Conservation (phyloP, 495 filamentous ascomycete species). For the Penicillium bialowiezense region DNA sequence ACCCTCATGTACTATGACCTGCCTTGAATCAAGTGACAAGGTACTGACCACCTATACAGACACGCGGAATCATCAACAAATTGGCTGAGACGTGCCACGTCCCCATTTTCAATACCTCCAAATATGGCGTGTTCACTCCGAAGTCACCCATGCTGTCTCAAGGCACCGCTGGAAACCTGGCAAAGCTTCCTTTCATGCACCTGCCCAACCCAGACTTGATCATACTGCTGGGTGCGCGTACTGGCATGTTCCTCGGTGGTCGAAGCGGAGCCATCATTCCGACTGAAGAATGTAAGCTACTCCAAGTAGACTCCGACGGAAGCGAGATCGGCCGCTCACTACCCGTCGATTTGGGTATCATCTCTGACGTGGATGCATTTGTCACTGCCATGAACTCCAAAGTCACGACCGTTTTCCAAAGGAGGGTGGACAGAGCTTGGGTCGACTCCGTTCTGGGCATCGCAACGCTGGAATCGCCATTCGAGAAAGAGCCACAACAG, state of each 20-base stretch:
- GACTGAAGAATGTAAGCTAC: conserved; percentile 16
- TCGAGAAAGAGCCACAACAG: conserved; percentile 17
- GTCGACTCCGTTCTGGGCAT: conserved; percentile 12
- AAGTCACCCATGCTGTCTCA: conserved; percentile 11
- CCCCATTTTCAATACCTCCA: conserved; percentile 24
- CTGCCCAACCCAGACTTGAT: conserved; percentile 18
- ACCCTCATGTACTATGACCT: conserved; percentile 3
- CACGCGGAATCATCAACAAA: conserved; percentile 11
- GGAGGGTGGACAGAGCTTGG: conserved; percentile 15
- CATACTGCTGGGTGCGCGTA: conserved; percentile 25
- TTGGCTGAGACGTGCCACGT: conserved; percentile 16
- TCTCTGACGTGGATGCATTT: conserved; percentile 22
- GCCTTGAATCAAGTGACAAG: too few species aligned
- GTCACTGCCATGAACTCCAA: conserved; percentile 11
- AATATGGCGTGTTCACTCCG: conserved; percentile 11
- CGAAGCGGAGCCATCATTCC: conserved; percentile 26
- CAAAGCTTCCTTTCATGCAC: conserved; percentile 13
- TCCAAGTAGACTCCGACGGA: conserved; percentile 27
- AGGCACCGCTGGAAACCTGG: conserved; percentile 6
- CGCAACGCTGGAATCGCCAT: conserved; percentile 11
- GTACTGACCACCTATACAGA: conserved; percentile 4
- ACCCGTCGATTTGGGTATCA: conserved; percentile 22
- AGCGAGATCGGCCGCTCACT: conserved; percentile 24
- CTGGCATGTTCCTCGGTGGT: conserved; percentile 28
- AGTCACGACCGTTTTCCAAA: neutral